Conservation (phyloP, 805 yeast genomes). For the Saturnispora zaruensis region DNA sequence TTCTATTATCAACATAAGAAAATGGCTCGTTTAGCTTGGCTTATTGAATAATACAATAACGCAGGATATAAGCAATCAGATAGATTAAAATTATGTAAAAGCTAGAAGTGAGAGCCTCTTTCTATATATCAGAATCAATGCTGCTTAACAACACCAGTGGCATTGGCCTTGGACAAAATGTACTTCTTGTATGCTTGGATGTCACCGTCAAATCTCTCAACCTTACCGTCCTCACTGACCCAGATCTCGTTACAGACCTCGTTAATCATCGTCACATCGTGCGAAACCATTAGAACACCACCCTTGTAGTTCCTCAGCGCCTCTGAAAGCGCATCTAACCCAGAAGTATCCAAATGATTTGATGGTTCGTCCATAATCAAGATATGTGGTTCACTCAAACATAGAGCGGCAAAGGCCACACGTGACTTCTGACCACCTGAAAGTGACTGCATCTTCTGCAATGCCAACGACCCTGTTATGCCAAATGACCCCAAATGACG, state of each 20-base stretch:
- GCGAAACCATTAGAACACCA: conserved; percentile 96
- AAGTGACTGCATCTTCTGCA: conserved; percentile 79
- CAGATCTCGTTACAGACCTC: conserved; percentile 89
- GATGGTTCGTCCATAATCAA: conserved; percentile 95
- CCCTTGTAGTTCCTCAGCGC: conserved; percentile 86
- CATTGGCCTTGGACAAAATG: conserved; percentile 68
- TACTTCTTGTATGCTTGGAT: conserved; percentile 87
- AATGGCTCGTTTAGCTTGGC: too few species aligned
- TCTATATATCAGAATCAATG: conserved; percentile 38
- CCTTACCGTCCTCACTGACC: conserved; percentile 86
- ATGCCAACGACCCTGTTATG: conserved; percentile 86
- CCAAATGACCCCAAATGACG: conserved; percentile 96
- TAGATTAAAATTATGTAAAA: too few species aligned
- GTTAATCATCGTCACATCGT: conserved; percentile 87
- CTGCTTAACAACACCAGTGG: conserved; percentile 82
- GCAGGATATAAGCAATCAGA: too few species aligned
- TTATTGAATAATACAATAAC: too few species aligned
- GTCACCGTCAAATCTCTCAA: conserved; percentile 67
- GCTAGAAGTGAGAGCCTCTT: background rate
- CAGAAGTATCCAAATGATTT: conserved; percentile 96
- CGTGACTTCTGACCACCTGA: conserved; percentile 99
- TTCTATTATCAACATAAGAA: too few species aligned
- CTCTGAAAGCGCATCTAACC: conserved; percentile 89
- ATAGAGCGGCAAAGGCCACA: conserved; percentile 94
- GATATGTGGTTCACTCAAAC: conserved; percentile 84